Base-by-base conservation (phyloP, 768 basidiomycete genomes). In the Termitomyces sp. region DNA sequence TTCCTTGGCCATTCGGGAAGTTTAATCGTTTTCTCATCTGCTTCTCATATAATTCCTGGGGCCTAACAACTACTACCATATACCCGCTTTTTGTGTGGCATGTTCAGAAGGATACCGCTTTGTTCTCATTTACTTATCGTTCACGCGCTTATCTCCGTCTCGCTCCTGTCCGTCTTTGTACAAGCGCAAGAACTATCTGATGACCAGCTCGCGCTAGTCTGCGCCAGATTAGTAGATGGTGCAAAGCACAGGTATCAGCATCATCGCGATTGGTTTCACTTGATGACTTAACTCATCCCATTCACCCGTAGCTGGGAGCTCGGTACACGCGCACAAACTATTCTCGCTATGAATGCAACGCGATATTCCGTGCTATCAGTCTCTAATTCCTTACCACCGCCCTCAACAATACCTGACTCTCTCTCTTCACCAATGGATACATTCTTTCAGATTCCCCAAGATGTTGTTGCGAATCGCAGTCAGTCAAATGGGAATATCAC, bases 361-460 rank as follows among this genome's bases (percentile, higher is more conserved):
- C 63, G 66, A 14, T 82, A 77, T 61, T 83, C 82, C 11, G 82
- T 83, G 15, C 75, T 79, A 60, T 74, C 79, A 11, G 20, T 51
- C 46, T 47, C 59, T 8, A 70, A 67, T 14, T 20, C 67, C 1
- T 66, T 80, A 2, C 81, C 81, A 1, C 81, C 79, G 6, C 76
- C 79, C 5, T 56, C 68, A 1, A 63, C 66, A 6, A 67, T 78
- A 32, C 74, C 76, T 7, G 67, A 68, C 17, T 68, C 71, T 29
- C 67, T 76, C 6, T 70, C 71, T 3, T 64, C 72, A 11, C 72
- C 74, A 1, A 73, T 91, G 47, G 70, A 71, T 10, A 83, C 86
- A 1, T 83, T 91, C 36, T 81, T 88, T 61, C 65, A 77, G 36
- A 87, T 91, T 37, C 81, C 85, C 0, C 71, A 72, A 1, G 66